Percentiles rank a stretch among this genome's conserved stretches.
phyloP scores from a whole-genome alignment of 129 eudicot species.

The Flaveria brownii region DNA sequence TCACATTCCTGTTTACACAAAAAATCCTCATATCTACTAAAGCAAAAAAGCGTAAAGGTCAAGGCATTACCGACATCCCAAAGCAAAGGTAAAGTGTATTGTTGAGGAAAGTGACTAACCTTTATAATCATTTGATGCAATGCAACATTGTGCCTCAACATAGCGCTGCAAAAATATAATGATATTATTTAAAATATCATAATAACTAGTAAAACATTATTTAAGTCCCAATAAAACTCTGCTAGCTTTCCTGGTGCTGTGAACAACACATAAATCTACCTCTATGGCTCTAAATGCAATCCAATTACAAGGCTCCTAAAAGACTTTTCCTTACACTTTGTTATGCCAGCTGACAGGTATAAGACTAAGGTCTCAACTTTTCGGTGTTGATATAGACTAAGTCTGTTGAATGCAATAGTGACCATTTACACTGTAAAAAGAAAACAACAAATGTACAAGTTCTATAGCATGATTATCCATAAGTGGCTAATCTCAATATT shows the following conservation, averaged over 20 bases:
- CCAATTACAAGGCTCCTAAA: neutral
- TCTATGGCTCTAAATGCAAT: neutral
- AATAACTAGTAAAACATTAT: slow-evolving; percentile 3
- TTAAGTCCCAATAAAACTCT: neutral
- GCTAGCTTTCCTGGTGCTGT: neutral
- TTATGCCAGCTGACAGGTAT: neutral
- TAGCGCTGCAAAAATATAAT: slow-evolving; percentile 64
- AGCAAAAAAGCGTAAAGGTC: slow-evolving; percentile 9
- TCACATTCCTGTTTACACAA: neutral
- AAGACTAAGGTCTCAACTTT: neutral
- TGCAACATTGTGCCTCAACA: slow-evolving; percentile 94
- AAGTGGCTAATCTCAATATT: neutral
- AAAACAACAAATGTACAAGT: neutral
- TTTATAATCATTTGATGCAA: slow-evolving; percentile 95
- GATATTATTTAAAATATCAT: neutral
- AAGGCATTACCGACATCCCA: neutral
- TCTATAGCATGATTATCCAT: slow-evolving; percentile 2
- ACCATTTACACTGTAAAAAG: neutral
- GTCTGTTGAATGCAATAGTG: neutral
- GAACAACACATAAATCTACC: neutral
- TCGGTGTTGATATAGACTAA: neutral
- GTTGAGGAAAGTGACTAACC: slow-evolving; percentile 43
- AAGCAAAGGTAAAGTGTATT: slow-evolving; percentile 19
- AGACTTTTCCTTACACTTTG: neutral
- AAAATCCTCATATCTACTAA: neutral